Conservation (phyloP, 495 filamentous ascomycete species). For the Durotheca rogersii region DNA sequence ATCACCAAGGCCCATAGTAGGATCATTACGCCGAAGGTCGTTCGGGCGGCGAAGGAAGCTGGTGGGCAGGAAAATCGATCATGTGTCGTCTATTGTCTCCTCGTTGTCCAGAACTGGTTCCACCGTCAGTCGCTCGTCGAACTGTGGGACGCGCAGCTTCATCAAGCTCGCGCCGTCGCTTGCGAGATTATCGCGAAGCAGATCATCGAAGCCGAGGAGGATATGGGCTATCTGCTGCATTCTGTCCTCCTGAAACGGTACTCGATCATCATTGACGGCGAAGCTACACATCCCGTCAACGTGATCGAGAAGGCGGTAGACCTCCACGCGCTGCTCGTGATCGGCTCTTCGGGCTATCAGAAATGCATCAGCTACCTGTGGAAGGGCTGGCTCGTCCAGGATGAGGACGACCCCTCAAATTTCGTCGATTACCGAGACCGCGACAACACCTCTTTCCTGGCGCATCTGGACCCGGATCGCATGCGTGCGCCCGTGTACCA, state of each 20-base stretch:
- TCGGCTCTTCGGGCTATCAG: slow-evolving; percentile 91
- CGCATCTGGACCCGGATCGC: slow-evolving; percentile 87
- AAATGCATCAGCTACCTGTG: slow-evolving; percentile 89
- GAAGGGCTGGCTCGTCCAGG: slow-evolving; percentile 94
- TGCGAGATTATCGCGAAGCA: slow-evolving; percentile 94
- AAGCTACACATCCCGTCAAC: slow-evolving; percentile 73
- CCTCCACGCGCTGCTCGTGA: slow-evolving; percentile 82
- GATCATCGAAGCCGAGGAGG: slow-evolving; percentile 81
- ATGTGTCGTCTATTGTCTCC: slow-evolving; percentile 79
- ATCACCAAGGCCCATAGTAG: slow-evolving; percentile 78
- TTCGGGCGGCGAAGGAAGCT: slow-evolving; percentile 75
- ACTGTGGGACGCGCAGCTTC: slow-evolving; percentile 88
- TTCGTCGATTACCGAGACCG: slow-evolving; percentile 83
- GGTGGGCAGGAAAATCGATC: slow-evolving; percentile 72
- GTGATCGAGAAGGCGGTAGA: slow-evolving; percentile 91
- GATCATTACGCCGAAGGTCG: slow-evolving; percentile 76
- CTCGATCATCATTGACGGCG: slow-evolving; percentile 70
- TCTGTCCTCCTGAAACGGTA: slow-evolving; percentile 88
- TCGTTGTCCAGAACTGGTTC: slow-evolving; percentile 92
- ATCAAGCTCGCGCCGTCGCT: slow-evolving; percentile 74
- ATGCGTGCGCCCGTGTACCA: slow-evolving; percentile 93
- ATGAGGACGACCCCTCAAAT: slow-evolving; percentile 79
- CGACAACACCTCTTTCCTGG: slow-evolving; percentile 69
- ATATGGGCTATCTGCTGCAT: slow-evolving; percentile 73
- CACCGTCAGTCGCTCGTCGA: slow-evolving; percentile 74